A percentile compares a stretch with the other conserved stretches of the same genome.
Conservation (phyloP, 768 basidiomycete species). For the Hericium alpestre region DNA sequence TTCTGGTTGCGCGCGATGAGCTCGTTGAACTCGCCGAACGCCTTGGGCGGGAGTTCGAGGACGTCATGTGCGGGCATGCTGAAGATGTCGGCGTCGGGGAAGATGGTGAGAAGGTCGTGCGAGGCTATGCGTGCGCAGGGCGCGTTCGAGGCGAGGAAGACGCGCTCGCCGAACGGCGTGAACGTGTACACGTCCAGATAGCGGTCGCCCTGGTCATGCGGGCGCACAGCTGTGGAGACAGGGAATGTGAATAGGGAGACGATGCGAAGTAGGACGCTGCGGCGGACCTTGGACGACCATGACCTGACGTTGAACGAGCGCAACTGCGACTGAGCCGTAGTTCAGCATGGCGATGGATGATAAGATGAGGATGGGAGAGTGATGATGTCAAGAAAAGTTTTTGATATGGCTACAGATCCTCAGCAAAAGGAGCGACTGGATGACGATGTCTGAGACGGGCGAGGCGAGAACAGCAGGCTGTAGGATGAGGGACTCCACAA, state of each 20-base stretch:
- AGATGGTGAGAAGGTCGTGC: conserved; percentile 48
- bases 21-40: conserved; percentile 48
- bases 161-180: conserved; percentile 50
- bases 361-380: not conserved
- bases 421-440: not conserved
- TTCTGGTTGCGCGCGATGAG: conserved; percentile 41
- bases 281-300: conserved; percentile 55
- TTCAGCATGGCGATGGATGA: conserved; percentile 8
- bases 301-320: conserved; percentile 57
- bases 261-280: not conserved
- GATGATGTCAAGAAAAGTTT: not conserved
- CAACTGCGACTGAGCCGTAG: conserved; percentile 54
- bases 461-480: not conserved
- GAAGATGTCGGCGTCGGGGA: conserved; percentile 31
- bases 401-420: not conserved
- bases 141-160: conserved; percentile 51
- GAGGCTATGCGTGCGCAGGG: conserved; percentile 54
- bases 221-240: conserved; percentile 38
- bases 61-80: conserved; percentile 31
- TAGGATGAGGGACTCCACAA: not conserved
- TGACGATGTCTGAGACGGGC: not conserved
- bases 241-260: not conserved
- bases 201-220: conserved; percentile 43
- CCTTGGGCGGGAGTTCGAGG: conserved; percentile 53
- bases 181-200: conserved; percentile 61